phyloP scores from a whole-genome alignment of 108 stramenopile species.

The Mediolabrus comicus region DNA sequence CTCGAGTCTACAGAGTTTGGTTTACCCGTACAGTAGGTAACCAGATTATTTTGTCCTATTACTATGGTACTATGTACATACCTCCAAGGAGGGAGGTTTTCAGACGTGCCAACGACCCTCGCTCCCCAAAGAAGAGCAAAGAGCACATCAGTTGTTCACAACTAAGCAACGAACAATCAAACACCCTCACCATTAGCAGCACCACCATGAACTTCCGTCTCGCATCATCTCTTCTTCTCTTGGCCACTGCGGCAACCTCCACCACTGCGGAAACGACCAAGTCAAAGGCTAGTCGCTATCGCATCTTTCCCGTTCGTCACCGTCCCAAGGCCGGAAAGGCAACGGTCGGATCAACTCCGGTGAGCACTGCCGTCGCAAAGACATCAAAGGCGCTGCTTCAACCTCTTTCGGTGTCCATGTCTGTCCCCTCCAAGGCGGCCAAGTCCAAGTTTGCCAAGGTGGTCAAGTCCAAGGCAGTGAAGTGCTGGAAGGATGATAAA shows the following conservation, averaged over 20 bases:
- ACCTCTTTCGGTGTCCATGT: not conserved
- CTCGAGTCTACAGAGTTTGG: no score
- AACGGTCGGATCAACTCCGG: not conserved
- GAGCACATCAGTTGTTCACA: not conserved
- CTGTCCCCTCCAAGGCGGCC: not conserved
- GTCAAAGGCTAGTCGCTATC: not conserved
- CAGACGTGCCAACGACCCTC: no score
- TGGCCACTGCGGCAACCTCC: not conserved
- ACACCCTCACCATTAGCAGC: not conserved
- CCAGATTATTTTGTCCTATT: no score
- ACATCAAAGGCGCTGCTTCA: not conserved
- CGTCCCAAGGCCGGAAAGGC: not conserved
- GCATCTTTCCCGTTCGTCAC: not conserved
- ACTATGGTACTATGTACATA: no score
- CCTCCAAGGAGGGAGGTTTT: no score
- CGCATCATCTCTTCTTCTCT: not conserved
- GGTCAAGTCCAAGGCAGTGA: not conserved
- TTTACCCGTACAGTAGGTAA: no score
- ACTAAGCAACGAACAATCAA: not conserved
- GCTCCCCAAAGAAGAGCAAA: no score
- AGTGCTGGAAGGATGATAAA: not conserved
- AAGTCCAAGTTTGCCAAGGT: not conserved
- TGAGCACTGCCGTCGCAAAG: not conserved
- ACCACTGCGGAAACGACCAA: not conserved
- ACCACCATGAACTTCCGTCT: not conserved